phyloP scores from a whole-genome alignment of 2,329 filamentous ascomycete species.

The Xylaria hypoxylon region DNA sequence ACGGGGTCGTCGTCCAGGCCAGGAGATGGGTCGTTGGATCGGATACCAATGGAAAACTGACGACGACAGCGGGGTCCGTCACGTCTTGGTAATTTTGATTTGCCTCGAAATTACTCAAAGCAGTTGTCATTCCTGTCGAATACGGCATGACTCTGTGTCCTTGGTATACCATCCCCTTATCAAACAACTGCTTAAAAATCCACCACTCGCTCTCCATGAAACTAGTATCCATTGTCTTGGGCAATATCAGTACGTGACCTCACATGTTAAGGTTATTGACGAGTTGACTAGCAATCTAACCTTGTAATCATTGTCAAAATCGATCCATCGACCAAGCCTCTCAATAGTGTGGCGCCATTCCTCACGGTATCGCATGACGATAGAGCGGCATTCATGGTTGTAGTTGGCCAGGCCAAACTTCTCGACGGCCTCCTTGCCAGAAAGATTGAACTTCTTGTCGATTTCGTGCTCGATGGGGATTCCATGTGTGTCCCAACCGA shows the following conservation, averaged over 20 bases:
- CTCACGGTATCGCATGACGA: conserved; percentile 88
- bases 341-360: conserved; percentile 94
- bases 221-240: conserved; percentile 86
- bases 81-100: conserved; percentile 96
- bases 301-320: conserved; percentile 98
- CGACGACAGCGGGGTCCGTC: conserved; percentile 88
- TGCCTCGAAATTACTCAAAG: conserved; percentile 92
- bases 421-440: conserved; percentile 86
- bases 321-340: conserved; percentile 92
- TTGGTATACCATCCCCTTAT: conserved; percentile 90
- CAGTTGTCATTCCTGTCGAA: conserved; percentile 88
- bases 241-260: conserved; percentile 36
- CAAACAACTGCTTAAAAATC: conserved; percentile 93
- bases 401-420: conserved; percentile 89
- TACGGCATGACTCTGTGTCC: conserved; percentile 95
- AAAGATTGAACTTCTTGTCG: conserved; percentile 93
- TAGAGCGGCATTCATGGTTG: conserved; percentile 90
- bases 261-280: conserved; percentile 15
- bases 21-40: conserved; percentile 81
- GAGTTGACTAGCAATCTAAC: conserved; percentile 53
- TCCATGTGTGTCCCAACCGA: conserved; percentile 96
- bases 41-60: conserved; percentile 85
- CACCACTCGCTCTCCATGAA: conserved; percentile 99
- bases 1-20: conserved; percentile 89
- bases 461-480: conserved; percentile 97